phyloP scores from a whole-genome alignment of 345 rosid species.

The Schrenkiella parvula region DNA sequence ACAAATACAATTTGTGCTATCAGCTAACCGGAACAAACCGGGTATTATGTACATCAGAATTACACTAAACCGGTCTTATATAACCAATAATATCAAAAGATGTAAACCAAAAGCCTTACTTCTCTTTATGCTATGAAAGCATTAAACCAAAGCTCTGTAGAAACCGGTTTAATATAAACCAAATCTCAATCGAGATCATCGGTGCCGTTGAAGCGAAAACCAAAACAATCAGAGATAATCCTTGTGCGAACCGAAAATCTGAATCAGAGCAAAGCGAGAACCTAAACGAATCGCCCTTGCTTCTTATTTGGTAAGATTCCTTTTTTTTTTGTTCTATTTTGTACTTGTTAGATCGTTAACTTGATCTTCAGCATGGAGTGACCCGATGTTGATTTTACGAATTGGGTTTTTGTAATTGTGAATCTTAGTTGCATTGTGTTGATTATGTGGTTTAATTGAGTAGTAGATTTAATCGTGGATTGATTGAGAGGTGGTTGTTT shows the following conservation, averaged over 20 bases:
- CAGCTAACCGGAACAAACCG: too few species aligned
- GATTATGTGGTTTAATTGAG: not conserved
- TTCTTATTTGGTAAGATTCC: conserved; percentile 1
- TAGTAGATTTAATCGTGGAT: not conserved
- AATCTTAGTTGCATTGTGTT: not conserved
- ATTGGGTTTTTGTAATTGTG: not conserved
- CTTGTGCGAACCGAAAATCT: not conserved
- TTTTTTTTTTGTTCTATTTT: too few species aligned
- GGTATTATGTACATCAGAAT: too few species aligned
- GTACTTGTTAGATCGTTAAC: not conserved
- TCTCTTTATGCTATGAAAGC: too few species aligned
- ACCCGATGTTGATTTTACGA: not conserved
- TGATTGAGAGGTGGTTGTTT: not conserved
- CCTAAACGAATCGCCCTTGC: not conserved
- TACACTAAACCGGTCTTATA: too few species aligned
- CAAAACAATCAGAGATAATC: not conserved
- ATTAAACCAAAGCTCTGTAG: not conserved
- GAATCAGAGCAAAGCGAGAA: not conserved
- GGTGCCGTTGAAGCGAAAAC: not conserved
- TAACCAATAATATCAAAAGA: too few species aligned
- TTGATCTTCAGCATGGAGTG: not conserved
- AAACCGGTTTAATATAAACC: not conserved
- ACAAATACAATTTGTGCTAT: too few species aligned
- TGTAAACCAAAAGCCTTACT: too few species aligned
- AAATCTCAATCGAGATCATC: not conserved